Evolutionary conservation across 2,329 filamentous ascomycete genomes (phyloP).

Genomic region (Phyllosticta paracitricarpa): DNA sequence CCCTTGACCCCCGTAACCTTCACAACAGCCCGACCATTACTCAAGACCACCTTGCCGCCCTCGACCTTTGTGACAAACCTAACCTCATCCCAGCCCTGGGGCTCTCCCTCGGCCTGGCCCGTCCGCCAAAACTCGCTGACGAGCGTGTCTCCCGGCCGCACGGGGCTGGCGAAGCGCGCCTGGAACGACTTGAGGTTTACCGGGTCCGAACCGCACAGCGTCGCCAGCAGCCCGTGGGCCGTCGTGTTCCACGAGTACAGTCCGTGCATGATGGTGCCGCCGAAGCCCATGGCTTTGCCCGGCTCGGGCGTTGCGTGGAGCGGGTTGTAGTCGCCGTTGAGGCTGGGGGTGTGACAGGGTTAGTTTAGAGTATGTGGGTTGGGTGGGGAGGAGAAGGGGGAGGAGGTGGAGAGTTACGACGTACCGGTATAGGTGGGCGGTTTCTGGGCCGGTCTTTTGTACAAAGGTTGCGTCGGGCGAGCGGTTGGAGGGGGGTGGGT

Average conservation of each 20-base stretch:
- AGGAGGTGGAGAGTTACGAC: neutral
- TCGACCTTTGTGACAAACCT: conserved; percentile 70
- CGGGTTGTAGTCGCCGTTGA: conserved; percentile 93
- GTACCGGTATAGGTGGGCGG: conserved; percentile 37
- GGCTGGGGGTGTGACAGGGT: conserved; percentile 33
- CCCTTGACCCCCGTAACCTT: conserved; percentile 42
- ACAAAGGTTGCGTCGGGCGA: conserved; percentile 60
- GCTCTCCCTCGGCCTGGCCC: conserved; percentile 50
- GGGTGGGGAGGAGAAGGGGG: neutral
- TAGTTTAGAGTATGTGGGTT: neutral
- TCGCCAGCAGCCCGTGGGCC: conserved; percentile 61
- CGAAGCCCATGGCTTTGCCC: conserved; percentile 82
- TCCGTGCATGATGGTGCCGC: conserved; percentile 80
- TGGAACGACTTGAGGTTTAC: conserved; percentile 80
- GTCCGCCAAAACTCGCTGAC: conserved; percentile 73
- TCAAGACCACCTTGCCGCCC: conserved; percentile 74
- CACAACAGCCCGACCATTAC: conserved; percentile 74
- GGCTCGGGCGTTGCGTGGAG: conserved; percentile 81
- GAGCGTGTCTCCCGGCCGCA: conserved; percentile 73
- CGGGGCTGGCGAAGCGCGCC: conserved; percentile 76
- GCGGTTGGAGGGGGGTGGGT: conserved; percentile 63
- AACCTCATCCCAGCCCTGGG: conserved; percentile 66
- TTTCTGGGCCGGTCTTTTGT: conserved; percentile 61
- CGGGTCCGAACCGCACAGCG: conserved; percentile 66
- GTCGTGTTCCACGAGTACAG: conserved; percentile 80